Conservation (phyloP, 139 green algal species). For the Picochlorum sp. region DNA sequence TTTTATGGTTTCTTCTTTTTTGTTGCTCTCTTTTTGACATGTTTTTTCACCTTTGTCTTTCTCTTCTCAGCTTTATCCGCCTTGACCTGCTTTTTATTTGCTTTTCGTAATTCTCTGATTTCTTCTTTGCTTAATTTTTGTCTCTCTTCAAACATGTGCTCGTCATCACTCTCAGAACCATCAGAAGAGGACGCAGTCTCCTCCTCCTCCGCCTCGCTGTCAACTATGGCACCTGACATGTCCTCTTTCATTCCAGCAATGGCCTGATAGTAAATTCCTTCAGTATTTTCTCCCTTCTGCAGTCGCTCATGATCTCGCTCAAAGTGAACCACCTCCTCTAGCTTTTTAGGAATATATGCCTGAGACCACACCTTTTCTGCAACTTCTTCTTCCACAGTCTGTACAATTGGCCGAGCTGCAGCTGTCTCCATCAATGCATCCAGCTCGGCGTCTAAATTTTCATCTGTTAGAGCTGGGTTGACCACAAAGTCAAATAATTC, state of each 20-base stretch:
- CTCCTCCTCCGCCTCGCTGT: slow-evolving; percentile 8
- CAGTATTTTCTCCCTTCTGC: slow-evolving; percentile 25
- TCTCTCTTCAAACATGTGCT: slow-evolving; percentile 29
- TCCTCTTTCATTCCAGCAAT: slow-evolving; percentile 77
- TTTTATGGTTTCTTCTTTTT: slow-evolving; percentile 50
- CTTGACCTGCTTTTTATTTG: slow-evolving; percentile 74
- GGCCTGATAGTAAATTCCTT: slow-evolving; percentile 94
- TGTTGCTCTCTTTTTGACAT: slow-evolving; percentile 80
- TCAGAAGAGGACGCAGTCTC: slow-evolving; percentile 9
- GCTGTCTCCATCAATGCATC: slow-evolving; percentile 63
- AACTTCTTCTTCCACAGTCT: slow-evolving; percentile 31
- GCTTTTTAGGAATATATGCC: slow-evolving; percentile 84
- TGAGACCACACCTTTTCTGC: slow-evolving; percentile 45
- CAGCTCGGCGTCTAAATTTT: slow-evolving; percentile 64
- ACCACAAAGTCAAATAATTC: slow-evolving; percentile 98
- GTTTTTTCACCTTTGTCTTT: slow-evolving; percentile 88
- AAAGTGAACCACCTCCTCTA: slow-evolving; percentile 83
- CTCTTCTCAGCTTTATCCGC: slow-evolving; percentile 77
- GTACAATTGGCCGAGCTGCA: slow-evolving; percentile 4
- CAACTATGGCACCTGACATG: slow-evolving; percentile 54
- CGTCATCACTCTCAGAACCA: slow-evolving; percentile 16
- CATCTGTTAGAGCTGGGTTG: slow-evolving; percentile 73
- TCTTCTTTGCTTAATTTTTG: slow-evolving; percentile 44
- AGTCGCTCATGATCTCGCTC: slow-evolving; percentile 77
- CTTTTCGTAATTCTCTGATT: slow-evolving; percentile 45